Evolutionary conservation across 306 rosid species (phyloP).

Genomic region (Malus sylvestris): DNA sequence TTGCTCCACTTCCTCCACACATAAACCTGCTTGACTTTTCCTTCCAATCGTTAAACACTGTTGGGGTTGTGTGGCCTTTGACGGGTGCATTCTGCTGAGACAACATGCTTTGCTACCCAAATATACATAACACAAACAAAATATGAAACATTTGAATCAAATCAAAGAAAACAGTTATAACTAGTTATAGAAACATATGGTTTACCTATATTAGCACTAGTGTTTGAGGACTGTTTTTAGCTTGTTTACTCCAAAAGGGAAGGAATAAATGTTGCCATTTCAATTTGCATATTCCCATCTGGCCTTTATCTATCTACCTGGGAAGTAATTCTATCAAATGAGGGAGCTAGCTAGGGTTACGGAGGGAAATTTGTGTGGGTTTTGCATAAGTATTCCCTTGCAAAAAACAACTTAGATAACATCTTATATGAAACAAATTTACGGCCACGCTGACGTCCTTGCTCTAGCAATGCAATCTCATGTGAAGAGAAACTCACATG

Average conservation of each 20-base stretch:
- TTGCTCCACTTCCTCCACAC: slow-evolving; percentile 37
- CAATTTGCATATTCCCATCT: slow-evolving; percentile 11
- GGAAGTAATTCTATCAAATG: slow-evolving; percentile 11
- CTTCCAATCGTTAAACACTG: slow-evolving; percentile 18
- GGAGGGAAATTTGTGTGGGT: background rate
- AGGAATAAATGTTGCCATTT: slow-evolving; percentile 10
- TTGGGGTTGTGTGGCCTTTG: slow-evolving; percentile 22
- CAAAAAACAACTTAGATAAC: background rate
- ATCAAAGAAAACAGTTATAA: slow-evolving; percentile 22
- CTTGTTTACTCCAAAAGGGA: slow-evolving; percentile 4
- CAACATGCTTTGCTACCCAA: background rate
- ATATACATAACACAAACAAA: background rate
- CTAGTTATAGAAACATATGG: slow-evolving; percentile 36
- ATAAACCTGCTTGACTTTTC: slow-evolving; percentile 36
- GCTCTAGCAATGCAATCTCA: background rate
- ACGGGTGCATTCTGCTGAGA: slow-evolving; percentile 4
- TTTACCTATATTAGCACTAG: slow-evolving; percentile 17
- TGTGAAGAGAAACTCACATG: background rate
- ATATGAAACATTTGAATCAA: slow-evolving; percentile 21
- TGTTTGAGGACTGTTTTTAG: background rate
- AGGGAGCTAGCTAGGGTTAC: background rate
- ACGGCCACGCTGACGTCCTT: no score
- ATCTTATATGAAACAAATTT: no score
- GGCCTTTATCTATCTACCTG: background rate
- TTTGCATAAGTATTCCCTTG: background rate